Evolutionary conservation across 1,284 basidiomycete species (phyloP).

Genomic region (Papiliotrema terrestris): DNA sequence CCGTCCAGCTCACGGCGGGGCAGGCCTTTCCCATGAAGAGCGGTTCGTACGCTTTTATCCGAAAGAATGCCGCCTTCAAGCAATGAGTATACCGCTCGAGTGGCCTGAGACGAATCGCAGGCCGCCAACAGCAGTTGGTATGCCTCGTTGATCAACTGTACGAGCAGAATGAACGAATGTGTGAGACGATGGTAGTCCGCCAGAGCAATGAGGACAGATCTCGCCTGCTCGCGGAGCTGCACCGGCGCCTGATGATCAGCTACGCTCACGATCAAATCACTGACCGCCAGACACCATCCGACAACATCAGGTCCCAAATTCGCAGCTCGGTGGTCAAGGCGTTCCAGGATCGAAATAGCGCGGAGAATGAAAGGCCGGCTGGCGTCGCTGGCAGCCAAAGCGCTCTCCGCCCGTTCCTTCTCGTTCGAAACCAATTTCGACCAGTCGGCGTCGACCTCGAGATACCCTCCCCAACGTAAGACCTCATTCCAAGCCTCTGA

Average conservation of each 20-base stretch:
- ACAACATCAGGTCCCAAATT: slow-evolving; percentile 21
- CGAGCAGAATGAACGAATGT: slow-evolving; percentile 22
- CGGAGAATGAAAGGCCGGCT: neutral
- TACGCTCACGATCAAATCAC: slow-evolving; percentile 5
- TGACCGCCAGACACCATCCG: slow-evolving; percentile 36
- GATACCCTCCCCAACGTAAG: slow-evolving; percentile 41
- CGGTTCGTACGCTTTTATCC: neutral
- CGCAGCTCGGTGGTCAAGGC: slow-evolving; percentile 30
- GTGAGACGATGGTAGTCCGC: slow-evolving; percentile 30
- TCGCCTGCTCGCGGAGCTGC: neutral
- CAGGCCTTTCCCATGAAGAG: slow-evolving; percentile 2
- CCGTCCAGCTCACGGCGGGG: neutral
- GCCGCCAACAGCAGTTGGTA: slow-evolving; percentile 15
- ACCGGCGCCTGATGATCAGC: neutral
- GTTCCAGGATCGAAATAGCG: slow-evolving; percentile 18
- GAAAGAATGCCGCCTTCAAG: slow-evolving; percentile 21
- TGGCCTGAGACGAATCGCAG: slow-evolving; percentile 13
- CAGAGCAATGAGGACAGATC: neutral
- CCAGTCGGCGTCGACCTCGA: slow-evolving; percentile 36
- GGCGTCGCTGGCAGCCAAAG: neutral
- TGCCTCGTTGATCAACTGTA: slow-evolving; percentile 19
- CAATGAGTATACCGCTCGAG: slow-evolving; percentile 24
- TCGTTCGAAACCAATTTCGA: slow-evolving; percentile 19
- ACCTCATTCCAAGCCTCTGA: slow-evolving; percentile 27
- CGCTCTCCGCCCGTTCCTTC: neutral